phyloP scores from a whole-genome alignment of 805 yeast genomes.

The Wickerhamiella alocasiicola region DNA sequence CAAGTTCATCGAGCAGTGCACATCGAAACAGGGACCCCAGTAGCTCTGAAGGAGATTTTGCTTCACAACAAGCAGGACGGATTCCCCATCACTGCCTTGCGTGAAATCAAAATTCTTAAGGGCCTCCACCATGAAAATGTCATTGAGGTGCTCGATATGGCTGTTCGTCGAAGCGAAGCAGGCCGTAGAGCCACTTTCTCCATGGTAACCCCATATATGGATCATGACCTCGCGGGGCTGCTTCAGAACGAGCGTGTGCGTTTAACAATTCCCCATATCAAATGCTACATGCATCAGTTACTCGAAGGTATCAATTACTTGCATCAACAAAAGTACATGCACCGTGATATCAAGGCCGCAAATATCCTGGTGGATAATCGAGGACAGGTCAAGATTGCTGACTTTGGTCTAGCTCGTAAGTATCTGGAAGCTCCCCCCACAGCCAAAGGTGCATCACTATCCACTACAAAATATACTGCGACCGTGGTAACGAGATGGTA shows the following conservation, averaged over 20 bases:
- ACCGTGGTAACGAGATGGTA: constrained; percentile 95
- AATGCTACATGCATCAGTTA: constrained; percentile 69
- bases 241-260: constrained; percentile 62
- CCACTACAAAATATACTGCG: constrained; percentile 37
- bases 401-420: constrained; percentile 82
- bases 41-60: constrained; percentile 81
- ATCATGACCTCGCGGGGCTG: constrained; percentile 81
- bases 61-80: constrained; percentile 62
- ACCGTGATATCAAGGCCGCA: constrained; percentile 95
- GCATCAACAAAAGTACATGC: constrained; percentile 51
- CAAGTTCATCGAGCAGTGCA: constrained; percentile 70
- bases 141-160: constrained; percentile 66
- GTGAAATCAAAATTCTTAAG: constrained; percentile 80
- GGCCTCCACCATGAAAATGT: constrained; percentile 56
- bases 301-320: constrained; percentile 70
- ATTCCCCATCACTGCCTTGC: constrained; percentile 86
- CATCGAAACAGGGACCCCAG: constrained; percentile 42
- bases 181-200: constrained; percentile 39
- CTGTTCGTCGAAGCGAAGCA: constrained; percentile 31
- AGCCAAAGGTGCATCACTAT: constrained; percentile 33
- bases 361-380: constrained; percentile 66
- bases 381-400: constrained; percentile 83
- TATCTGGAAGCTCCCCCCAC: constrained; percentile 53
- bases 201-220: constrained; percentile 88
- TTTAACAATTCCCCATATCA: constrained; percentile 56